Evolutionary conservation across 345 rosid species (phyloP).

Genomic region (Lepidium didymum): DNA sequence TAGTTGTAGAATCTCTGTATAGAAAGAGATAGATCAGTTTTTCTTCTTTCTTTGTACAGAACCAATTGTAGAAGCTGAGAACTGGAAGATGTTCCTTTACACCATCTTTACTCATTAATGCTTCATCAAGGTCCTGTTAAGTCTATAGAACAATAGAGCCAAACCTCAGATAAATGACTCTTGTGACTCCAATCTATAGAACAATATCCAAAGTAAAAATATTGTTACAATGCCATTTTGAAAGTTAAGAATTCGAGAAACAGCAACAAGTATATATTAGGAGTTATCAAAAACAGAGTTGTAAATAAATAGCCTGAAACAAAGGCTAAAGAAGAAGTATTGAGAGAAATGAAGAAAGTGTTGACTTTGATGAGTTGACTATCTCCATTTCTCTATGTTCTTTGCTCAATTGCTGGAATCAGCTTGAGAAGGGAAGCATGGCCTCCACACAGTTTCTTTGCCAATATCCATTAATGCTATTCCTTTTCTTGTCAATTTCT

Average conservation of each 20-base stretch:
- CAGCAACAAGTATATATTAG: not conserved
- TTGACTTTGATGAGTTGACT: not conserved
- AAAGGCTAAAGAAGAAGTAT: conserved; percentile 1
- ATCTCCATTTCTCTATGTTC: not conserved
- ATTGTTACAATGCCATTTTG: not conserved
- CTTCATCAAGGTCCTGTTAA: not conserved
- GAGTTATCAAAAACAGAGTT: conserved; percentile 6
- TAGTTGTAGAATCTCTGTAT: conserved; percentile 1
- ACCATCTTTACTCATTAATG: not conserved
- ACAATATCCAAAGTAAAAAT: not conserved
- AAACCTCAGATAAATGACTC: too few species aligned
- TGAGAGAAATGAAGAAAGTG: not conserved
- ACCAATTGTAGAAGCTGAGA: not conserved
- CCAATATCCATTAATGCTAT: conserved; percentile 86
- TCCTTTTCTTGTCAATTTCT: conserved; percentile 51
- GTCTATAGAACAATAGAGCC: too few species aligned
- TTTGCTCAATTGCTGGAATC: conserved; percentile 2
- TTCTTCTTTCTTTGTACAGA: not conserved
- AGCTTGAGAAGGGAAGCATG: conserved; percentile 46
- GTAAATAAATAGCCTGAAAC: not conserved
- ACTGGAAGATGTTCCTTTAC: not conserved
- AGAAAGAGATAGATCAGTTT: not conserved
- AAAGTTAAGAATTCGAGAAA: not conserved
- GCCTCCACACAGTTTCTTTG: conserved; percentile 71
- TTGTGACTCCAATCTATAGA: not conserved